These are phyloP conservation scores for Aspergillus luchuensis DNA, from an alignment of 2,329 filamentous ascomycete genomes.

Conservation along the genomic window DNA sequence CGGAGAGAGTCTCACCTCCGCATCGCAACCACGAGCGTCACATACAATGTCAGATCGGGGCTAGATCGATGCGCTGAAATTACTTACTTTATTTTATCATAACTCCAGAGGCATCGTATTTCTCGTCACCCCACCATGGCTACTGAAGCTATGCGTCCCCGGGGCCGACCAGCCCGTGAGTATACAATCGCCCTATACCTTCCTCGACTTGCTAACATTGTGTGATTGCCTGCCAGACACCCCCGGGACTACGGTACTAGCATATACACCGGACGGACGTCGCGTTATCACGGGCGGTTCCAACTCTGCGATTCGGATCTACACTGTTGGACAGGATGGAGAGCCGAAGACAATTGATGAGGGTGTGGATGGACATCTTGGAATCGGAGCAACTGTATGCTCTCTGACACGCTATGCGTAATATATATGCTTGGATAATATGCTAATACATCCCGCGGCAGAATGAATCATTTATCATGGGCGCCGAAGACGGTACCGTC, in stretches of 20 bases:
- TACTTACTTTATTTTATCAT: constrained; percentile 7
- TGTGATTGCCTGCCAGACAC: constrained; percentile 59
- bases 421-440: too few relatives aligned
- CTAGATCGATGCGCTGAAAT: not conserved
- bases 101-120: not conserved
- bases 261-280: constrained; percentile 85
- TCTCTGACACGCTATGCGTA: not conserved
- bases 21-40: constrained; percentile 1
- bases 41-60: not conserved
- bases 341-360: constrained; percentile 93
- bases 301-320: constrained; percentile 91
- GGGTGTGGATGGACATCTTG: constrained; percentile 80
- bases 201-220: not conserved
- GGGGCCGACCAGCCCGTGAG: constrained; percentile 53
- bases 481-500: constrained; percentile 93
- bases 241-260: constrained; percentile 79
- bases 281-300: constrained; percentile 88
- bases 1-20: constrained; percentile 7
- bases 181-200: constrained; percentile 9
- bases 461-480: constrained; percentile 83
- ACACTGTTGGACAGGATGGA: constrained; percentile 86
- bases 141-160: constrained; percentile 39
- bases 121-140: constrained; percentile 32
- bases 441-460: constrained; percentile 30
- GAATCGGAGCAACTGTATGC: constrained; percentile 69